Evolutionary conservation across 83 land plant genomes (phyloP), one percentile per base, ranked within the genome.

Genomic region (Diphasiastrum complanatum): DNA sequence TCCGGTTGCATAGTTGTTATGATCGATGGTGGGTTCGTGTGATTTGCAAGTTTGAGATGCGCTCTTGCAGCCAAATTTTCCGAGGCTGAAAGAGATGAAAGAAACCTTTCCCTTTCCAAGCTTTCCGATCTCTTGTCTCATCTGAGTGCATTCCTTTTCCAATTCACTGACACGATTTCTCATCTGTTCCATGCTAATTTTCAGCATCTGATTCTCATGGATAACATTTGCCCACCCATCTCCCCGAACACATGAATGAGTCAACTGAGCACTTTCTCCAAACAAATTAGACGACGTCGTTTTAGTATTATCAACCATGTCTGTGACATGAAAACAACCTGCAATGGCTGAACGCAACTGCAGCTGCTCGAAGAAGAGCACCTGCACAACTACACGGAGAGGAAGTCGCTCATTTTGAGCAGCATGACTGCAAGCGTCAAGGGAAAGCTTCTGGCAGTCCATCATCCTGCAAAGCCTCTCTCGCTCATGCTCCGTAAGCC

Each of bases 111-210:
- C 74, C 19, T 61, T 59, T 20, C 81, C 76, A 45, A 83, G 20
- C 63, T 81, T 85, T 71, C 81, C 77, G 20, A 85, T 74, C 67
- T 79, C 84, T 47, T 85, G 82, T 67, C 63, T 75, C 79, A 85
- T 75, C 62, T 33, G 72, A 2, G 82, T 66, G 28, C 89, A 85
- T 45, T 81, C 83, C 66, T 85, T 78, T 63, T 85, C 89, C 41
- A 85, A 83, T 71, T 81, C 82, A 19, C 66, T 57, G 0, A 85
- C 85, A 25, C 85, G 60, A 51, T 63, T 61, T 55, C 81, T 70
- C 78, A 85, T 80, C 62, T 58, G 78, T 40, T 85, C 85, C 85
- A 85, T 81, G 28, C 75, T 79, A 1, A 81, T 71, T 66, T 85
- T 85, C 65, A 85, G 40, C 11, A 79, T 78, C 63, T 79, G 83